phyloP scores from a whole-genome alignment of 371 early-diverging fungal genomes.

The Batrachochytrium dendrobatidis region DNA sequence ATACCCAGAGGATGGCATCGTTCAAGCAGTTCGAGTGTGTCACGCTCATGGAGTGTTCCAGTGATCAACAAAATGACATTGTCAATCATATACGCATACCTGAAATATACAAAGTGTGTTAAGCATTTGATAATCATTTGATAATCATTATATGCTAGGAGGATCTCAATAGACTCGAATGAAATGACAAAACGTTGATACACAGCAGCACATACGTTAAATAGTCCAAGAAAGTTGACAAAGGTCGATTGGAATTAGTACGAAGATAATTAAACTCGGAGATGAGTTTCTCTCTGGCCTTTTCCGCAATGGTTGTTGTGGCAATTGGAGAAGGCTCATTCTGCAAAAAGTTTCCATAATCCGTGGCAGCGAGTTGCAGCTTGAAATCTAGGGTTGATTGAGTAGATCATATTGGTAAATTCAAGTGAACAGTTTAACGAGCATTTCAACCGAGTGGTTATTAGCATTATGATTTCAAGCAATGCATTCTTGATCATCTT shows the following conservation, averaged over 20 bases:
- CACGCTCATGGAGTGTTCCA: conserved; percentile 95
- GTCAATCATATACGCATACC: conserved; percentile 98
- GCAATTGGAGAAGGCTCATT: conserved; percentile 94
- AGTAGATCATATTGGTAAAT: background rate
- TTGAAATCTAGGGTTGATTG: conserved; percentile 56
- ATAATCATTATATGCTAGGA: too few species aligned
- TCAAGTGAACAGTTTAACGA: conserved; percentile 5
- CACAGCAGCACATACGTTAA: conserved; percentile 65
- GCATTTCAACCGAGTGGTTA: conserved; percentile 16
- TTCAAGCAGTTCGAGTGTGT: conserved; percentile 91
- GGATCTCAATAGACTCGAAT: too few species aligned
- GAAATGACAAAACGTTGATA: background rate
- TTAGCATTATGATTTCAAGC: conserved; percentile 3
- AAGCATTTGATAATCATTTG: background rate
- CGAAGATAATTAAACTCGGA: conserved; percentile 89
- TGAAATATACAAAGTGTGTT: conserved; percentile 20
- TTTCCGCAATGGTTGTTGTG: conserved; percentile 84
- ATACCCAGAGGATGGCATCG: conserved; percentile 94
- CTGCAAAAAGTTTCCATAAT: conserved; percentile 89
- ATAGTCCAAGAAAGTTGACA: conserved; percentile 89
- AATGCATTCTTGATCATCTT: background rate
- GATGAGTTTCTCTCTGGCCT: conserved; percentile 81
- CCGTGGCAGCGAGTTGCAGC: conserved; percentile 89
- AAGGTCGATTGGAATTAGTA: conserved; percentile 71
- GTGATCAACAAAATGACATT: conserved; percentile 96